Evolutionary conservation across 176 grass and related monocot genomes (phyloP), one percentile per base, ranked within the genome.

Genomic region (Zoysia japonica): DNA sequence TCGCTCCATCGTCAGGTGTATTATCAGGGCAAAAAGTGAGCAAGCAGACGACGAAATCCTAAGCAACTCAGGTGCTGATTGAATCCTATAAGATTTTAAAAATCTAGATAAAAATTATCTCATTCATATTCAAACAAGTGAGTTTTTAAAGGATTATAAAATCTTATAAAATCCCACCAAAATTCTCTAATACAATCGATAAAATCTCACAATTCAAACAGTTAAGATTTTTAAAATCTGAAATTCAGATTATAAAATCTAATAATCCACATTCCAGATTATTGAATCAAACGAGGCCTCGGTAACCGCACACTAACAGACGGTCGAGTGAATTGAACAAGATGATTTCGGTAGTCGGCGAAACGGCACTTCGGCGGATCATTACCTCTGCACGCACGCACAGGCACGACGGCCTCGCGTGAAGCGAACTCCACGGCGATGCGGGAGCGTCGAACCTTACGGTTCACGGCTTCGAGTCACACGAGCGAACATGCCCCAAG

Each of bases 401-500:
- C 69, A 36, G 69, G 11, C 48, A 5, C 5, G 5, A 16, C 5
- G 5, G 11, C 20, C 19, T 83, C 19, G 61, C 61, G 63, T 83
- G 71, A 76, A 48, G 81, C 53, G 20, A 40, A 60, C 71, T 60
- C 72, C 42, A 57, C 19, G 39, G 48, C 71, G 1, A 16, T 10
- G 55, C 16, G 12, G 11, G 42, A 3, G 41, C 15, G 35, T 47
- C 6, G 17, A 16, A 2, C 20, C 62, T 59, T 67, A 75, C 51
- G 5, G 50, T n/a, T 83, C 19, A 50, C 16, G 59, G 37, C 74
- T 6, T 7, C 6, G 15, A 14, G 15, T 47, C 44, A 71, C 54
- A 16, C 35, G 67, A 11, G 10, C 9, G 9, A 36, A 5, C 41
- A 47, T 10, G 61, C 78, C 28, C 28, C 28, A 28, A 28, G 28